Evolutionary conservation across 176 grass and related monocot genomes (phyloP), one percentile per base, ranked within the genome.

Genomic region (Elaeis guineensis): DNA sequence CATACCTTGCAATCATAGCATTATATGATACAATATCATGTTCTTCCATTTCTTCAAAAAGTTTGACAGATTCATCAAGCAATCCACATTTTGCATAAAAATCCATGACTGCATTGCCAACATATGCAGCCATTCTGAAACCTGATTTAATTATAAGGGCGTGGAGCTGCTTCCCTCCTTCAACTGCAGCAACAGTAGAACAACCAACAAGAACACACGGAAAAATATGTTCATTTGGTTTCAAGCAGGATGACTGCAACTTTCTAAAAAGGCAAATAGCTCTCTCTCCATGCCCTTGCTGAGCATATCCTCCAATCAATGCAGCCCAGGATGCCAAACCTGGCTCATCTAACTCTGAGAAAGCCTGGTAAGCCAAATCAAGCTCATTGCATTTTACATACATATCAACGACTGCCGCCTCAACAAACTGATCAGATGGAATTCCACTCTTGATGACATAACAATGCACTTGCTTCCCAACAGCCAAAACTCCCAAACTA

Each of bases 31-130:
- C 66, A 21, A 55, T 12, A 69, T 69, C 66, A 44, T 12, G 32
- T 39, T 57, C 66, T 69, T 69, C 66, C 66, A 69, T 69, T 44
- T n/a, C n/a, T 30, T 69, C 28, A 49, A 69, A 69, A 39, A 69
- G 14, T 44, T 39, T 69, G 14, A 29, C 48, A 20, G 64, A 52
- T 20, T 67, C 64, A 11, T 54, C n/a, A 17, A 55, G 11, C 25
- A 67, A 32, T 29, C 64, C 64, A 32, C 64, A 67, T 30, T 67
- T 67, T 54, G 51, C 24, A 55, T 67, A 67, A n/a, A 67, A 67
- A 32, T 67, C 64, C n/a, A 67, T 14, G 24, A 54, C 17, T 30
- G 64, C 64, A 35, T 67, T 67, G 24, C 64, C 64, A 54, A 67
- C 50, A 55, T 67, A 50, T 30, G 51, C 23, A 54, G 51, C 24